Base-by-base conservation (phyloP, 2,329 filamentous ascomycete genomes). In the Hypoxylon sp. region DNA sequence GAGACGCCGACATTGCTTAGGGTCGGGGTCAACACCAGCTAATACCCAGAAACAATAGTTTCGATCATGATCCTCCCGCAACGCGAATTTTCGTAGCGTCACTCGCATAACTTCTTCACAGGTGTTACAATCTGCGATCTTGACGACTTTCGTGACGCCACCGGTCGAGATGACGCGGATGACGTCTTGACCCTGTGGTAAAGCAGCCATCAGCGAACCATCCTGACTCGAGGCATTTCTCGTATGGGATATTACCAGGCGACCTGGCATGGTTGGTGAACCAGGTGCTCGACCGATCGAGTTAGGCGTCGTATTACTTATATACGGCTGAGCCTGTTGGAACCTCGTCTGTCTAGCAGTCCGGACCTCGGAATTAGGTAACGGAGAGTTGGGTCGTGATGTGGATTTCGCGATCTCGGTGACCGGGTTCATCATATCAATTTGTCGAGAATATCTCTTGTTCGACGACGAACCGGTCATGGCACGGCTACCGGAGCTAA, bases 1-100 rank as follows among this genome's bases (percentile, higher is more conserved):
- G 42, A 98, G 85, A 54, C 93, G 90, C 67, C 94, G 90, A 78
- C 93, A 97, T 76, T 94, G 90, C 54, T 87, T 88, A 31, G 94
- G 91, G 73, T 96, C 91, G 1, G 94, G 91, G 52, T 98, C 94
- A 42, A 94, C 84, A 55, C 94, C 95, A 72, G 93, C 91, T 65
- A 98, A 85, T 0, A 97, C 91, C 85, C 96, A 98, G 82, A 99
- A 98, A 83, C 94, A 98, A 82, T 97, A 98, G 77, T 97, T 97
- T 75, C 94, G 90, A 78, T 96, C 92, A 76, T 98, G 94, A 70
- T 95, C 93, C 77, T 97, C 94, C 22, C 94, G 92, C 31, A 97
- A 86, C 44, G 91, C 90, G 71, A 97, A 93, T 79, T 98, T 98
- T 73, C 92, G 90, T 48, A 98, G 82, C 0, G 96, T 97, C 67